Percentiles rank a stretch among this genome's conserved stretches.
These are phyloP conservation scores for Tolypocladium nubicola DNA, from an alignment of 2,329 filamentous ascomycete species.

Conservation along the genomic window DNA sequence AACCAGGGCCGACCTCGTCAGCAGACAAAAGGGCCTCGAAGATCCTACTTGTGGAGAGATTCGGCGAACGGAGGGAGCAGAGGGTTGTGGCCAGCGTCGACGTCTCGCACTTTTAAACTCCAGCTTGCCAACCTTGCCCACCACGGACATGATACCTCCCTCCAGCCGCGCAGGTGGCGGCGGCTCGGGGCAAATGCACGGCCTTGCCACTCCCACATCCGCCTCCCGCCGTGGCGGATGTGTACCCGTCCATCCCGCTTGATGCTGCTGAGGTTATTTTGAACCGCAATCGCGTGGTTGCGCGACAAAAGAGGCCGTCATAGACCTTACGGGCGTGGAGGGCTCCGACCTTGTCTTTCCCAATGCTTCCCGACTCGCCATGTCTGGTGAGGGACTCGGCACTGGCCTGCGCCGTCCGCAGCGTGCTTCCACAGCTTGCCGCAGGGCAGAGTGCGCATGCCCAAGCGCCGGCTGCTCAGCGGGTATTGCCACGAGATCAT, in stretches of 20 bases:
- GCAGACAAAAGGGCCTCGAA: not conserved
- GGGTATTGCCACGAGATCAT: not conserved
- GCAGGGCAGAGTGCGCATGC: not conserved
- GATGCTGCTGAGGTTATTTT: not conserved
- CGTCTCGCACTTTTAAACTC: not conserved
- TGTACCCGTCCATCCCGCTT: not conserved
- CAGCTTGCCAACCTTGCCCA: not conserved
- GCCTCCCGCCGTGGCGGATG: not conserved
- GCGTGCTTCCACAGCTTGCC: not conserved
- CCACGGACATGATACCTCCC: not conserved
- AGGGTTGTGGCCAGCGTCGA: too few species aligned
- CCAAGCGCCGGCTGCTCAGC: not conserved
- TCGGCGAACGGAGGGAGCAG: not conserved
- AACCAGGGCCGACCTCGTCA: not conserved
- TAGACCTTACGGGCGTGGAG: too few species aligned
- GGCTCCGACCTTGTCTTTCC: too few species aligned
- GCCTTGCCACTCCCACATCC: not conserved
- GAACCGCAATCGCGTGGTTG: not conserved
- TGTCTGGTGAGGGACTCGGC: not conserved
- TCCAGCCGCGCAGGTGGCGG: not conserved
- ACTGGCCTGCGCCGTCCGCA: not conserved
- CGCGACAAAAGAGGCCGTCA: not conserved
- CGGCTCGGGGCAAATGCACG: not conserved
- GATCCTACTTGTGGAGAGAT: not conserved
- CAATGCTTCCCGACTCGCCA: too few species aligned